Evolutionary conservation across 257 asterid genomes (phyloP).

Genomic region (Solanum etuberosum): DNA sequence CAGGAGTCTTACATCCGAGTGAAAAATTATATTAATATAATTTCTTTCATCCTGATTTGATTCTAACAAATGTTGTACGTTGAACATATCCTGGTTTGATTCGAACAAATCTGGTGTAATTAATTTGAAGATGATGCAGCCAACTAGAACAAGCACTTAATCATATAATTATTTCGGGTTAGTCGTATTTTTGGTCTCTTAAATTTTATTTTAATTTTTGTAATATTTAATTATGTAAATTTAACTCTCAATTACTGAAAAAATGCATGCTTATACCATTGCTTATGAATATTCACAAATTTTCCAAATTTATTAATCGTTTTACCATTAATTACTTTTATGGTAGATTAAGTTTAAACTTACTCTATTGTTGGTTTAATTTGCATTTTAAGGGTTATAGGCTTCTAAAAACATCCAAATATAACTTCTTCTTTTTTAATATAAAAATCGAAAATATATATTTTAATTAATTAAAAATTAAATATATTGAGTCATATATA

Average conservation of each 20-base stretch:
- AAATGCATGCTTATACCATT: background rate
- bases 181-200: too few relatives aligned
- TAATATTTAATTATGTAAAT: too few relatives aligned
- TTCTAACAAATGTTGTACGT: background rate
- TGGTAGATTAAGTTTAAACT: background rate
- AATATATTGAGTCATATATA: too few relatives aligned
- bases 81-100: background rate
- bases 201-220: too few relatives aligned
- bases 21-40: background rate
- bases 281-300: background rate
- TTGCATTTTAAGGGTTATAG: background rate
- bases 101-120: background rate
- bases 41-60: background rate
- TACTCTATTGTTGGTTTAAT: background rate
- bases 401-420: background rate
- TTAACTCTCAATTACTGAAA: background rate
- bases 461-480: too few relatives aligned
- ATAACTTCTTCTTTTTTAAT: too few relatives aligned
- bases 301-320: background rate
- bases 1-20: background rate
- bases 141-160: background rate
- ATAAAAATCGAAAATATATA: too few relatives aligned
- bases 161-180: background rate
- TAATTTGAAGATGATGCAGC: background rate
- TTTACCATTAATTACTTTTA: too few relatives aligned